Evolutionary conservation across 495 filamentous ascomycete genomes (phyloP), one percentile per base, ranked within the genome.

Genomic region (Hypomontagnella monticulosa): DNA sequence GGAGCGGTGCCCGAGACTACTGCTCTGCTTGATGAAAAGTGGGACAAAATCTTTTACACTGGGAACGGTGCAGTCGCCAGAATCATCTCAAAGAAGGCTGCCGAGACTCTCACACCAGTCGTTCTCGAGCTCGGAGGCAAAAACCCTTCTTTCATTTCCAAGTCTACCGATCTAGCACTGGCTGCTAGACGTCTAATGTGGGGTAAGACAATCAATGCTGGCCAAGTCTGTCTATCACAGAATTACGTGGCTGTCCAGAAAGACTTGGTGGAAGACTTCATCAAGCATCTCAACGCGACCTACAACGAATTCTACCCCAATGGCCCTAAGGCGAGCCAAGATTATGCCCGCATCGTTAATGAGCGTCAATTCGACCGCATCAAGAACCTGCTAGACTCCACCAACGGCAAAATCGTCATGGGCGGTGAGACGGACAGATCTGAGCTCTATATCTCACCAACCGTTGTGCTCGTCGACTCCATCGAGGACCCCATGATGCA

Each of bases 21-120:
- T 14, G 88, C 88, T 4, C 78, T 98, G 33, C 81, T 99, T 10
- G 85, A 93, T 49, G 85, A 93, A 77, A 93, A 93, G 70, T 99
- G 93, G 92, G 93, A 96, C 77, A 97, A 97, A 83, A 94, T 99
- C 67, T 94, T 96, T 80, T 99, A 96, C 80, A 99, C 95, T 12
- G 95, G 95, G 43, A 85, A 84, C 63, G 79, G 82, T 9, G 79
- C 71, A 34, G 93, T 97, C 36, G 95, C 91, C 50, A 91, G 83
- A 44, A 94, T 98, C 76, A 87, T 99, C 66, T 87, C 93, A 18
- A 91, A 93, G 79, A 95, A 95, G 63, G 95, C 95, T 4, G 94
- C 95, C 37, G 91, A 95, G 75, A 89, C 92, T 37, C 80, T 98
- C 53, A 98, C 95, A 4, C 95, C 95, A 0, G 90, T 96, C 16